phyloP scores from a whole-genome alignment of 169 alveolate genomes.

The Cryptosporidium meleagridis region DNA sequence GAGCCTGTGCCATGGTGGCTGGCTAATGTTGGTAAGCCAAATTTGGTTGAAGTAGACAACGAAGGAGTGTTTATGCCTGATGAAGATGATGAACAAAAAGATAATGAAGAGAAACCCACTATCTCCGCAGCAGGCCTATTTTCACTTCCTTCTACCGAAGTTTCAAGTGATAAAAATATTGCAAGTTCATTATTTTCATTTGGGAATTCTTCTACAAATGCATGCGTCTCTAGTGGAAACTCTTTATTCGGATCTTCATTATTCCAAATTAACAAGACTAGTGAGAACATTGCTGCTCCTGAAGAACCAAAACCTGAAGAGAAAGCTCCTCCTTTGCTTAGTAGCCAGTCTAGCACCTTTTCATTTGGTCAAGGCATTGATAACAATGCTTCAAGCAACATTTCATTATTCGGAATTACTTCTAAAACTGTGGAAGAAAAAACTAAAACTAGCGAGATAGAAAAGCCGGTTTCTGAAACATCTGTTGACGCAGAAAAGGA shows the following conservation, averaged over 20 bases:
- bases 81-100: constrained; percentile 10
- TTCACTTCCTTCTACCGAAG: not conserved
- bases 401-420: constrained; percentile 36
- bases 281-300: not conserved
- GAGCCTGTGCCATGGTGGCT: constrained; percentile 72
- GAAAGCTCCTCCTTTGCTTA: not conserved
- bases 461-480: not conserved
- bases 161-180: not conserved
- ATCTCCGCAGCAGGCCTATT: not conserved
- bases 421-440: constrained; percentile 6
- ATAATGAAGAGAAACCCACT: constrained; percentile 7
- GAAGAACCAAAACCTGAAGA: not conserved
- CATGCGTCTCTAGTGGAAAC: not conserved
- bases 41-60: constrained; percentile 56
- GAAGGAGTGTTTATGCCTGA: constrained; percentile 56
- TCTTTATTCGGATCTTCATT: not conserved
- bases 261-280: not conserved
- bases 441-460: not conserved
- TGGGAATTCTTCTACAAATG: not conserved
- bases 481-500: not conserved
- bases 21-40: constrained; percentile 57
- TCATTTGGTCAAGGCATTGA: not conserved
- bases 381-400: not conserved
- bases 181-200: constrained; percentile 4
- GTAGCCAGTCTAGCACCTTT: not conserved